These are phyloP conservation scores for Pistacia atlantica DNA, from an alignment of 345 rosid genomes.

Conservation along the genomic window DNA sequence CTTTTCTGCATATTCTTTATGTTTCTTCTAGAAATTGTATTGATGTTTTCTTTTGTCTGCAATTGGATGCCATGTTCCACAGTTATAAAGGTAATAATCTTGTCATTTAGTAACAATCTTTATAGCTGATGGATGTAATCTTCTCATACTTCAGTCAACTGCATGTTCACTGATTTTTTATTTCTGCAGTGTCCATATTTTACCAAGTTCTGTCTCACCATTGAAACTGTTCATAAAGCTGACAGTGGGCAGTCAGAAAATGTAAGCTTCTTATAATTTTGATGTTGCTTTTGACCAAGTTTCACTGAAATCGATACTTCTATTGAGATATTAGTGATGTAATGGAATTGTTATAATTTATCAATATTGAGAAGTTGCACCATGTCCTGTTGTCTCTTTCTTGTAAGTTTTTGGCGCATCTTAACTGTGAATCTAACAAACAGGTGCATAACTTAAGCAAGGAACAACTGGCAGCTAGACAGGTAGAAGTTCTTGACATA, in stretches of 20 bases:
- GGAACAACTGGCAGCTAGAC: constrained; percentile 53
- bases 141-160: neutral
- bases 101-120: neutral
- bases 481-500: constrained; percentile 62
- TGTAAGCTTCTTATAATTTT: constrained; percentile 40
- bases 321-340: neutral
- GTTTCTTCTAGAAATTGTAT: constrained; percentile 17
- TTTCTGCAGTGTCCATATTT: constrained; percentile 72
- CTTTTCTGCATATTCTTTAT: neutral
- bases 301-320: neutral
- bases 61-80: constrained; percentile 24
- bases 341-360: neutral
- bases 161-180: constrained; percentile 14
- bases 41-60: constrained; percentile 23
- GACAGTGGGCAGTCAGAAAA: constrained; percentile 64
- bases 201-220: constrained; percentile 56
- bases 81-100: constrained; percentile 64
- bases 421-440: constrained; percentile 22
- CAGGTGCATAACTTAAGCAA: constrained; percentile 58
- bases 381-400: neutral
- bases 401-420: constrained; percentile 11
- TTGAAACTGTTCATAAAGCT: constrained; percentile 62
- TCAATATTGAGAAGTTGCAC: constrained; percentile 1
- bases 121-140: neutral
- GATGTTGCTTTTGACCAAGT: neutral